These are phyloP conservation scores for Pleurotus salmoneostramineus DNA, from an alignment of 768 basidiomycete species.

Conservation along the genomic window DNA sequence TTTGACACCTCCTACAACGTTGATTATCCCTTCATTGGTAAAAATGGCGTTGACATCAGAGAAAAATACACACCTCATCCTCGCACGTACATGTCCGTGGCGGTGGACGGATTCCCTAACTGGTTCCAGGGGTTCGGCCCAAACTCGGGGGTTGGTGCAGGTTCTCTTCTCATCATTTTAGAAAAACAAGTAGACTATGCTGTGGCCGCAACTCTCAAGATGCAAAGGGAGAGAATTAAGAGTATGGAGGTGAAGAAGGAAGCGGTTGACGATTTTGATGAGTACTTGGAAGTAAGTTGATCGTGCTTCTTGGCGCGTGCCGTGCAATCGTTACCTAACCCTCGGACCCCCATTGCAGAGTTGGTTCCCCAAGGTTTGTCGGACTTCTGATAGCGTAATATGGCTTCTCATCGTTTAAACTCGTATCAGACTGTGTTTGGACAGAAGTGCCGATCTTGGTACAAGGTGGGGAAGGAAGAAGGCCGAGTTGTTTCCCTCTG, in stretches of 20 bases:
- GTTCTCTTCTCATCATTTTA: slow-evolving; percentile 50
- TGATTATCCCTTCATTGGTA: slow-evolving; percentile 51
- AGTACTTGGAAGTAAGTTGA: slow-evolving; percentile 48
- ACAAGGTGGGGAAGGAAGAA: slow-evolving; percentile 56
- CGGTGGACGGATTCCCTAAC: slow-evolving; percentile 67
- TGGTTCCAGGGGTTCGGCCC: slow-evolving; percentile 58
- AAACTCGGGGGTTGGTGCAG: slow-evolving; percentile 50
- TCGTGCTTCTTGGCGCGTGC: neutral
- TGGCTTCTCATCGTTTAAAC: neutral
- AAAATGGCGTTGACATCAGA: slow-evolving; percentile 45
- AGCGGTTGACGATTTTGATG: slow-evolving; percentile 61
- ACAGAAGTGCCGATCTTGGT: slow-evolving; percentile 60
- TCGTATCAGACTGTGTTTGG: slow-evolving; percentile 49
- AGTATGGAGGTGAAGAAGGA: slow-evolving; percentile 56
- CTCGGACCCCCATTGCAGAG: slow-evolving; percentile 22
- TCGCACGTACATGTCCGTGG: slow-evolving; percentile 52
- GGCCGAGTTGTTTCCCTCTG: slow-evolving; percentile 55
- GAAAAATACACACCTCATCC: slow-evolving; percentile 55
- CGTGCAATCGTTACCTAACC: neutral
- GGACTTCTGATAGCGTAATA: neutral
- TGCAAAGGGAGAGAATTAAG: slow-evolving; percentile 60
- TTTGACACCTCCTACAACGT: slow-evolving; percentile 48
- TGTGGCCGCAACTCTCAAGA: slow-evolving; percentile 48
- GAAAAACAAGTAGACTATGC: slow-evolving; percentile 59
- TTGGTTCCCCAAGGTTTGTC: slow-evolving; percentile 41